phyloP scores from a whole-genome alignment of 176 grass and related monocot species.

The Cenchrus americanus region DNA sequence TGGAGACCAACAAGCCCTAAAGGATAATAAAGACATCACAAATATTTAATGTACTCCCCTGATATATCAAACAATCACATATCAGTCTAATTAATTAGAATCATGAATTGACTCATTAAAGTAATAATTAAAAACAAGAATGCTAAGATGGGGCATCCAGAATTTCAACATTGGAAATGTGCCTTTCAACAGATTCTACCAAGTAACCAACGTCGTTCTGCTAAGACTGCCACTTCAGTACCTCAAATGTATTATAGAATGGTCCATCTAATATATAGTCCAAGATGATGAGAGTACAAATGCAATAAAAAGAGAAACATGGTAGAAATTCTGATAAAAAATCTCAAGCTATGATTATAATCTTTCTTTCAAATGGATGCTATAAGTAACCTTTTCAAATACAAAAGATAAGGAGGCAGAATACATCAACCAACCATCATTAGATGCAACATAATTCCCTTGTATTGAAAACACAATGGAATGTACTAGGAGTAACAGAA shows the following conservation, averaged over 20 bases:
- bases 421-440: background rate
- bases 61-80: conserved; percentile 5
- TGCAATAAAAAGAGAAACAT: conserved; percentile 1
- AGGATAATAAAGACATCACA: conserved; percentile 33
- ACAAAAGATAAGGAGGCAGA: background rate
- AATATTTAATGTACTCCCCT: background rate
- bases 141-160: background rate
- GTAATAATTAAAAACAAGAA: conserved; percentile 5
- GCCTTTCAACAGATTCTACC: conserved; percentile 1
- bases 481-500: background rate
- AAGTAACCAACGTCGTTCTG: background rate
- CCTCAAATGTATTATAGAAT: background rate
- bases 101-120: background rate
- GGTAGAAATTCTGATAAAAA: background rate
- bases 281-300: background rate
- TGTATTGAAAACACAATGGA: background rate
- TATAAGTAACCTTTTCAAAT: background rate
- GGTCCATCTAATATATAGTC: background rate
- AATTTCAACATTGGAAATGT: background rate
- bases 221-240: background rate
- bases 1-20: conserved; percentile 88
- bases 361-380: background rate
- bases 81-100: conserved; percentile 8
- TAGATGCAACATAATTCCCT: background rate
- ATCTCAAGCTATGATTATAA: background rate